These are phyloP conservation scores for Pythium aquatile DNA, from an alignment of 352 stramenopile species.

Conservation along the genomic window DNA sequence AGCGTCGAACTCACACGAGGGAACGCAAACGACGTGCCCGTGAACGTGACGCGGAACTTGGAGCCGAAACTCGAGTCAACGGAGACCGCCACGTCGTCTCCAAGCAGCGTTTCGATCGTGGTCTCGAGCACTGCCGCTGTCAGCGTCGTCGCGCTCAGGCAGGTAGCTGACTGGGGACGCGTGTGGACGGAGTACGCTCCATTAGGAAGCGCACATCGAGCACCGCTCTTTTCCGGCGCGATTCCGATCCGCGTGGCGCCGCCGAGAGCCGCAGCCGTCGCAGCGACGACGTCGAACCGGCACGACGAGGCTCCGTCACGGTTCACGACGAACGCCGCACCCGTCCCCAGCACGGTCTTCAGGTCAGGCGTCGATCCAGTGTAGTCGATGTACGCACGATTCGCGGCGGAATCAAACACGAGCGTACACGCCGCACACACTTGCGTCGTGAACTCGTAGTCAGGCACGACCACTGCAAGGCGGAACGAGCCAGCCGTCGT, in stretches of 20 bases:
- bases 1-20: constrained; percentile 31
- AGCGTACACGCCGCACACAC: constrained; percentile 44
- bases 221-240: constrained; percentile 20
- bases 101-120: constrained; percentile 41
- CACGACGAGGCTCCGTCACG: constrained; percentile 38
- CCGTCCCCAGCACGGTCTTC: constrained; percentile 61
- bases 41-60: constrained; percentile 90
- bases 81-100: constrained; percentile 62
- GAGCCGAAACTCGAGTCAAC: constrained; percentile 49
- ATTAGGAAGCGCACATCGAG: constrained; percentile 35
- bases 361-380: constrained; percentile 57
- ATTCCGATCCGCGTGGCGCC: constrained; percentile 43
- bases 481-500: constrained; percentile 70
- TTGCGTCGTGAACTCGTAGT: constrained; percentile 32
- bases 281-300: constrained; percentile 51
- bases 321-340: constrained; percentile 70
- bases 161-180: constrained; percentile 43
- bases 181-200: constrained; percentile 51
- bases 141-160: constrained; percentile 39
- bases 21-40: constrained; percentile 59
- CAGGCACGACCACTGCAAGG: constrained; percentile 35
- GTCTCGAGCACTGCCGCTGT: constrained; percentile 29
- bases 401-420: constrained; percentile 37
- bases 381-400: constrained; percentile 59
- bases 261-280: constrained; percentile 23